Evolutionary conservation across 1,139 yeast species (phyloP).

Genomic region (Protomyces pachydermus): DNA sequence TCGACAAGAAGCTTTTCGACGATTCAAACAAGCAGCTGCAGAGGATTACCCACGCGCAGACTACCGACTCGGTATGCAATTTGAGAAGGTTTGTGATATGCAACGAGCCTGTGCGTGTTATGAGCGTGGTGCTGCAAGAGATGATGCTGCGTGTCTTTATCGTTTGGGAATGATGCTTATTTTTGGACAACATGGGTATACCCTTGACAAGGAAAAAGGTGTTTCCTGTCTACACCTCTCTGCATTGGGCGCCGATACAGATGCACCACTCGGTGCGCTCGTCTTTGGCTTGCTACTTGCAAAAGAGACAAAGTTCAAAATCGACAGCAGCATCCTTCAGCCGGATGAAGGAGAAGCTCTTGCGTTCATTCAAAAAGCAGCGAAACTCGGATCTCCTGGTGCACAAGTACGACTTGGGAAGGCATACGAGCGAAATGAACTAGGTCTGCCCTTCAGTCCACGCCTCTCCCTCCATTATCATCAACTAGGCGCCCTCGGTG

Average conservation of each 20-base stretch:
- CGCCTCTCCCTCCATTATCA: constrained; percentile 42
- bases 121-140: constrained; percentile 38
- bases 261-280: constrained; percentile 42
- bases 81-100: constrained; percentile 38
- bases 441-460: constrained; percentile 39
- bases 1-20: constrained; percentile 16
- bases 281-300: constrained; percentile 40
- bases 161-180: constrained; percentile 41
- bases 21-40: constrained; percentile 15
- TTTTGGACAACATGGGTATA: constrained; percentile 39
- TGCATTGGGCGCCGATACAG: constrained; percentile 39
- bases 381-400: constrained; percentile 42
- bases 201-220: constrained; percentile 36
- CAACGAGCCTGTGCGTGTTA: constrained; percentile 37
- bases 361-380: constrained; percentile 44
- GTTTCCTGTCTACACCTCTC: constrained; percentile 37
- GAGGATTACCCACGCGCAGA: constrained; percentile 19
- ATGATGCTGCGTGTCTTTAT: constrained; percentile 41
- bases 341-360: constrained; percentile 46
- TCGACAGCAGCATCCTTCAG: constrained; percentile 17
- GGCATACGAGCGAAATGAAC: constrained; percentile 42
- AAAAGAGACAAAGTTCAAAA: constrained; percentile 38
- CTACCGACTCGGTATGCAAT: constrained; percentile 29
- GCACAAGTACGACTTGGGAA: constrained; percentile 43
- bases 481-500: constrained; percentile 45